A percentile compares a stretch with the other conserved stretches of the same genome.
These are phyloP conservation scores for Cyclanthera cordifolia DNA, from an alignment of 306 rosid genomes.

Conservation along the genomic window DNA sequence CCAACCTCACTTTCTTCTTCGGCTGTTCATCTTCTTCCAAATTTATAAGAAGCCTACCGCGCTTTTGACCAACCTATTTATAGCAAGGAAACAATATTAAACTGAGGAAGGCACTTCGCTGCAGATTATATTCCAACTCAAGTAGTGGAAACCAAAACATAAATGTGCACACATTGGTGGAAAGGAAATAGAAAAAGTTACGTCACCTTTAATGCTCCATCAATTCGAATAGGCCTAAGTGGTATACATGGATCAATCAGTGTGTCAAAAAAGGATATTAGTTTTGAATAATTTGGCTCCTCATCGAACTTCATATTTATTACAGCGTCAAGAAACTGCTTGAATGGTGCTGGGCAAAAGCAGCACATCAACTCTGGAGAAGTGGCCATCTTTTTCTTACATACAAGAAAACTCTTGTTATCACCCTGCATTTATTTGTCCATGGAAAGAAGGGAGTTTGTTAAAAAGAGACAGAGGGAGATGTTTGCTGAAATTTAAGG, in stretches of 20 bases:
- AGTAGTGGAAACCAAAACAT: background rate
- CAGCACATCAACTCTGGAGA: constrained; percentile 89
- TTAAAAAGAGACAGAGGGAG: background rate
- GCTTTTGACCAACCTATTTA: constrained; percentile 76
- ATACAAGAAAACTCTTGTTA: constrained; percentile 88
- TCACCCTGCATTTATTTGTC: constrained; percentile 54
- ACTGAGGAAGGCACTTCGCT: constrained; percentile 12
- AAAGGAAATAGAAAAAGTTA: background rate
- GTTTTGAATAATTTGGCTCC: constrained; percentile 82
- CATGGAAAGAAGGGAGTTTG: background rate
- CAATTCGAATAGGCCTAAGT: constrained; percentile 72
- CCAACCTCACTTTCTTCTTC: constrained; percentile 81
- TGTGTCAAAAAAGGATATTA: constrained; percentile 70
- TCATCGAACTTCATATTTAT: constrained; percentile 82
- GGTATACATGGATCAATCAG: constrained; percentile 64
- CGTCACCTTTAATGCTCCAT: constrained; percentile 83
- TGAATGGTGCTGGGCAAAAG: constrained; percentile 79
- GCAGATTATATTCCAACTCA: background rate
- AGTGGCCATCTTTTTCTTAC: constrained; percentile 89
- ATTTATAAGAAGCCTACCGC: constrained; percentile 65
- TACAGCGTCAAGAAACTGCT: constrained; percentile 79
- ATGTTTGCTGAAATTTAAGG: constrained; percentile 14
- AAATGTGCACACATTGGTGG: background rate
- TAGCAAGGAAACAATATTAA: constrained; percentile 3
- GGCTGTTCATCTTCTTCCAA: constrained; percentile 91